Conservation (phyloP, 2,329 filamentous ascomycete genomes). For the Paracorniculantispora psalliotae region DNA sequence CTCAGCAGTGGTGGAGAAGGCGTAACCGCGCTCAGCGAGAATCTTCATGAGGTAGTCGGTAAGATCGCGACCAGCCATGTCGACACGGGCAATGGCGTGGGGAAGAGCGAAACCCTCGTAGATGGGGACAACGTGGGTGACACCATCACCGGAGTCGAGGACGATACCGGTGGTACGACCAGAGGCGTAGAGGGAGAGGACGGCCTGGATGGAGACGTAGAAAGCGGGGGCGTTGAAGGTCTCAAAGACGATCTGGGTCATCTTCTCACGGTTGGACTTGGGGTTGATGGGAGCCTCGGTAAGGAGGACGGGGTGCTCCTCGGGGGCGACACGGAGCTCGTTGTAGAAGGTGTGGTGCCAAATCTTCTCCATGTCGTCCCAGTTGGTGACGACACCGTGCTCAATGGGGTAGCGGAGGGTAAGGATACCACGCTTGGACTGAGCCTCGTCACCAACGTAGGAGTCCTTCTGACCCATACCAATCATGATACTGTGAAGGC, state of each 20-base stretch:
- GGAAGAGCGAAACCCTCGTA: slow-evolving; percentile 99
- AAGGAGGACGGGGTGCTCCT: slow-evolving; percentile 99
- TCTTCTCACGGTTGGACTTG: slow-evolving; percentile 99
- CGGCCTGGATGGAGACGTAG: slow-evolving; percentile 99
- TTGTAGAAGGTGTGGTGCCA: slow-evolving; percentile 99
- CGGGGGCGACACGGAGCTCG: slow-evolving; percentile 98
- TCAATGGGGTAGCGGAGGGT: slow-evolving; percentile 99
- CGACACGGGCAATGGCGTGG: slow-evolving; percentile 99
- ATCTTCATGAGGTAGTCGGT: slow-evolving; percentile 99
- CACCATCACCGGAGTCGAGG: slow-evolving; percentile 99
- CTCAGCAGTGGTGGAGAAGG: slow-evolving; percentile 99
- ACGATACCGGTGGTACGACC: slow-evolving; percentile 99
- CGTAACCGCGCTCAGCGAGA: slow-evolving; percentile 97
- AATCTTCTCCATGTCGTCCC: slow-evolving; percentile 99
- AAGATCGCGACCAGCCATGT: slow-evolving; percentile 99
- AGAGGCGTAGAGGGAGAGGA: slow-evolving; percentile 97
- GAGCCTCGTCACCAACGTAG: slow-evolving; percentile 99
- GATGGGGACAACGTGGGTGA: slow-evolving; percentile 99
- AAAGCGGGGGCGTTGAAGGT: slow-evolving; percentile 99
- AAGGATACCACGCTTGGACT: slow-evolving; percentile 99
- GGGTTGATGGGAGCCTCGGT: slow-evolving; percentile 99
- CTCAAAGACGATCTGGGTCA: slow-evolving; percentile 99
- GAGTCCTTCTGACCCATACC: slow-evolving; percentile 99
- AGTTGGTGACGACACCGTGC: slow-evolving; percentile 99
- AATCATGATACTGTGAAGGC: slow-evolving; percentile 86